phyloP scores from a whole-genome alignment of 495 filamentous ascomycete species.

The Xylaria castorea region DNA sequence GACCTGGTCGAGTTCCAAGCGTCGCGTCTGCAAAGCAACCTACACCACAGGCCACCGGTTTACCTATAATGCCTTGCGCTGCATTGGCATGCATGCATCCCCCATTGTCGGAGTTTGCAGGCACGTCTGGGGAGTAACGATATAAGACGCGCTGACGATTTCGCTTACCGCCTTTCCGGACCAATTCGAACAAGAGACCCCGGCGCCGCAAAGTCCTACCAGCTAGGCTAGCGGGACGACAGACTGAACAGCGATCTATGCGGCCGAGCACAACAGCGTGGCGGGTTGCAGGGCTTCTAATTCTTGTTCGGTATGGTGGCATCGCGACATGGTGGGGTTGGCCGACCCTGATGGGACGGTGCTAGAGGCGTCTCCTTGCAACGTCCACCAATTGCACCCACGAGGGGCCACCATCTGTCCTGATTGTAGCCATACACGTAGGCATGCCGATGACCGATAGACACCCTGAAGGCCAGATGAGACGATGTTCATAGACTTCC shows the following conservation, averaged over 20 bases:
- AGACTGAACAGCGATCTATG: constrained; percentile 23
- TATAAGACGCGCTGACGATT: constrained; percentile 29
- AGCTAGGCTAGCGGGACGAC: constrained; percentile 17
- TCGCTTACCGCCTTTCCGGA: constrained; percentile 29
- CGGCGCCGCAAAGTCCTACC: constrained; percentile 18
- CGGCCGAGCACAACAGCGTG: constrained; percentile 21
- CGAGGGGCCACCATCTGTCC: constrained; percentile 36
- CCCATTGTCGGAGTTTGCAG: constrained; percentile 26
- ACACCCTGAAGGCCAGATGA: constrained; percentile 10
- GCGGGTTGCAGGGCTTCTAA: constrained; percentile 35
- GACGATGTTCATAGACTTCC: constrained; percentile 1
- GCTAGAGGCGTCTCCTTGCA: constrained; percentile 35
- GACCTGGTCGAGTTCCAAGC: constrained; percentile 24
- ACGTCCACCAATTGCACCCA: constrained; percentile 35
- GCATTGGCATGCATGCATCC: constrained; percentile 27
- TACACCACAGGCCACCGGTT: constrained; percentile 18
- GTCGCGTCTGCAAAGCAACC: constrained; percentile 22
- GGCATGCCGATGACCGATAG: constrained; percentile 15
- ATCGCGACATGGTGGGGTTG: constrained; percentile 41
- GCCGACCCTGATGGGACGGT: constrained; percentile 24
- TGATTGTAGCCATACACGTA: constrained; percentile 33
- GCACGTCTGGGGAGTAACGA: constrained; percentile 24
- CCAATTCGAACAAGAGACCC: constrained; percentile 4
- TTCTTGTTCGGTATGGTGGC: constrained; percentile 41
- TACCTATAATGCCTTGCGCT: constrained; percentile 23